Conservation (phyloP, 1,284 basidiomycete genomes). For the Irpex sp. region DNA sequence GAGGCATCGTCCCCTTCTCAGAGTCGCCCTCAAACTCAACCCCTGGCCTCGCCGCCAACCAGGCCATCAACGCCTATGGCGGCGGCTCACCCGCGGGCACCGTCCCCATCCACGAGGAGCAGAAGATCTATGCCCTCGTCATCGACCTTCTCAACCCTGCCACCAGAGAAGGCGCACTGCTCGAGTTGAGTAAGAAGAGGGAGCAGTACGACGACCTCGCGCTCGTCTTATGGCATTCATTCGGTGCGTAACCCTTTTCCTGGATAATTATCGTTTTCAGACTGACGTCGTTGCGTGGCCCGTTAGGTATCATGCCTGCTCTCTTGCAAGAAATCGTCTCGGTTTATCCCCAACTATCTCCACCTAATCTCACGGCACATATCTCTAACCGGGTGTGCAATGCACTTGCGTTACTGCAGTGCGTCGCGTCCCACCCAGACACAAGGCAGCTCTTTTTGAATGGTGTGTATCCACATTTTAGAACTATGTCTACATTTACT, state of each 20-base stretch:
- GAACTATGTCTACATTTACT: background rate
- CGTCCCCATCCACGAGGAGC: slow-evolving; percentile 54
- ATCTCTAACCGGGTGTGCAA: slow-evolving; percentile 99
- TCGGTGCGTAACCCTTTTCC: slow-evolving; percentile 58
- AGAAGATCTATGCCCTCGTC: slow-evolving; percentile 78
- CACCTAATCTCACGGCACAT: slow-evolving; percentile 95
- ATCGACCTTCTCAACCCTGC: slow-evolving; percentile 77
- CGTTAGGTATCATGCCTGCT: slow-evolving; percentile 93
- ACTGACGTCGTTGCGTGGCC: background rate
- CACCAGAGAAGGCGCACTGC: slow-evolving; percentile 80
- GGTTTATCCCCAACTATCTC: slow-evolving; percentile 94
- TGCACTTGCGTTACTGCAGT: slow-evolving; percentile 94
- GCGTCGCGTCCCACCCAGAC: slow-evolving; percentile 94
- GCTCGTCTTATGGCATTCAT: slow-evolving; percentile 97
- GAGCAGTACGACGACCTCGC: slow-evolving; percentile 99
- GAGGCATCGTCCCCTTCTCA: slow-evolving; percentile 19
- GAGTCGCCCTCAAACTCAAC: slow-evolving; percentile 30
- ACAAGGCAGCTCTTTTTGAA: slow-evolving; percentile 90
- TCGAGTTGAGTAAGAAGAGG: slow-evolving; percentile 98
- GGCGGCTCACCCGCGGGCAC: slow-evolving; percentile 19
- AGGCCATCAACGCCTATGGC: slow-evolving; percentile 35
- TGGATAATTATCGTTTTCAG: background rate
- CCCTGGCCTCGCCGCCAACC: slow-evolving; percentile 44
- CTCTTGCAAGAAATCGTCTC: slow-evolving; percentile 97
- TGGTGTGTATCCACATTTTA: slow-evolving; percentile 41